These are phyloP conservation scores for Cercospora berteroae DNA, from an alignment of 2,329 filamentous ascomycete species.

Conservation along the genomic window DNA sequence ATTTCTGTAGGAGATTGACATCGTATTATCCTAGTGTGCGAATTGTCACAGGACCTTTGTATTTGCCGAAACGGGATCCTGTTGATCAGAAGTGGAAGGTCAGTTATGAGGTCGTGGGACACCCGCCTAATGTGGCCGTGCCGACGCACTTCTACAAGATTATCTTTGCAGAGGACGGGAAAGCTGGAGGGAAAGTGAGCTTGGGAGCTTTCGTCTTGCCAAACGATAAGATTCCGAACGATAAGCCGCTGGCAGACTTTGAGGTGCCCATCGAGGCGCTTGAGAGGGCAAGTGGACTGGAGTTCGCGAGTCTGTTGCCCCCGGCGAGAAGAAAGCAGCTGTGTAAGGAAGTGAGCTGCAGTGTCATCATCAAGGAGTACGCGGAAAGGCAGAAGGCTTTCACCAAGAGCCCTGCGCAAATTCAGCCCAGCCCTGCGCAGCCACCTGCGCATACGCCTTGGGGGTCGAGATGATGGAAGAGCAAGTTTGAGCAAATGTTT, in stretches of 20 bases:
- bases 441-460: not conserved
- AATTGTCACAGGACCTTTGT: conserved; percentile 89
- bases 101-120: conserved; percentile 91
- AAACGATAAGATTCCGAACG: conserved; percentile 83
- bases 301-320: conserved; percentile 82
- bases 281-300: conserved; percentile 85
- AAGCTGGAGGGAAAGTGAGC: conserved; percentile 67
- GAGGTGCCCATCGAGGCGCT: conserved; percentile 92
- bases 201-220: conserved; percentile 93
- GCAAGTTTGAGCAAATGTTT: not conserved
- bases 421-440: conserved; percentile 22
- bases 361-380: conserved; percentile 80
- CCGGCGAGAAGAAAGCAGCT: conserved; percentile 70
- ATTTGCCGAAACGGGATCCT: conserved; percentile 79
- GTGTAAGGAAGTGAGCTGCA: conserved; percentile 82
- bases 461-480: not conserved
- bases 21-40: conserved; percentile 78
- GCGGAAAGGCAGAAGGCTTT: conserved; percentile 56
- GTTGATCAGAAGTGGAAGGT: conserved; percentile 92
- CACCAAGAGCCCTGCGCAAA: conserved; percentile 31
- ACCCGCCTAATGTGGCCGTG: conserved; percentile 88
- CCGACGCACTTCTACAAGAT: conserved; percentile 99
- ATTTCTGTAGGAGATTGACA: conserved; percentile 87
- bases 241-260: conserved; percentile 84
- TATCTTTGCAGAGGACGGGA: conserved; percentile 87